A percentile compares a stretch with the other conserved stretches of the same genome.
Evolutionary conservation across 306 rosid species (phyloP).

Genomic region (Arachis hypogaea): DNA sequence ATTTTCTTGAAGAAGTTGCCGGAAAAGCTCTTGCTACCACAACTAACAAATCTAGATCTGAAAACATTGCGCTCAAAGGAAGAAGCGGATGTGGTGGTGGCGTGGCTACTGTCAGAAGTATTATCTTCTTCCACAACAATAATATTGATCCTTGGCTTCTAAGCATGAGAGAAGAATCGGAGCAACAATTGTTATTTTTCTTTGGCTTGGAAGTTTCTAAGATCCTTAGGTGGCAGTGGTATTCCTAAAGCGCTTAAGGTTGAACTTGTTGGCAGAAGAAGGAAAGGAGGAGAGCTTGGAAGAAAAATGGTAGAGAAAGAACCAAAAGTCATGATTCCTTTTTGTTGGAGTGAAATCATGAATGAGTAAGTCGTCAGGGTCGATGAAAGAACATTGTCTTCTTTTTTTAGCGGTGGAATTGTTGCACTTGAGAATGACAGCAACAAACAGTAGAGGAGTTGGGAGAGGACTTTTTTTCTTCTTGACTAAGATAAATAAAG

Average conservation of each 20-base stretch:
- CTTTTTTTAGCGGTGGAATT: slow-evolving; percentile 76
- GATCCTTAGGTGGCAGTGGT: not conserved
- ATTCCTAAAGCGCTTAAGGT: slow-evolving; percentile 41
- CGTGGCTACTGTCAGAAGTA: slow-evolving; percentile 44
- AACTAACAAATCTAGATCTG: slow-evolving; percentile 95
- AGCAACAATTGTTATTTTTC: slow-evolving; percentile 17
- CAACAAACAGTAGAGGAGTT: slow-evolving; percentile 26
- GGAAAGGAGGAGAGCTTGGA: slow-evolving; percentile 41
- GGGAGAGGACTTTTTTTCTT: slow-evolving; percentile 58
- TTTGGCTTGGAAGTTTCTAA: slow-evolving; percentile 13
- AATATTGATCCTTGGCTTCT: slow-evolving; percentile 32
- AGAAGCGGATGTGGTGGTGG: slow-evolving; percentile 37
- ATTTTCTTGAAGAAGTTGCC: slow-evolving; percentile 92
- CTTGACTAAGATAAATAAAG: slow-evolving; percentile 62
- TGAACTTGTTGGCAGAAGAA: too few relatives aligned
- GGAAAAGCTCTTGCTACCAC: slow-evolving; percentile 95
- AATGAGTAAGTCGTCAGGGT: slow-evolving; percentile 22
- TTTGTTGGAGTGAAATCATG: slow-evolving; percentile 61
- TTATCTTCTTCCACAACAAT: slow-evolving; percentile 47
- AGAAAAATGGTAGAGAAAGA: slow-evolving; percentile 67
- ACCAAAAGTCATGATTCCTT: slow-evolving; percentile 72
- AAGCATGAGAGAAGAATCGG: slow-evolving; percentile 38
- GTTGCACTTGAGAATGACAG: slow-evolving; percentile 70
- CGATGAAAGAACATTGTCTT: slow-evolving; percentile 44
- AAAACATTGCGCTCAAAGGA: slow-evolving; percentile 88